These are phyloP conservation scores for Erodium maritimum DNA, from an alignment of 345 rosid genomes.

Conservation along the genomic window DNA sequence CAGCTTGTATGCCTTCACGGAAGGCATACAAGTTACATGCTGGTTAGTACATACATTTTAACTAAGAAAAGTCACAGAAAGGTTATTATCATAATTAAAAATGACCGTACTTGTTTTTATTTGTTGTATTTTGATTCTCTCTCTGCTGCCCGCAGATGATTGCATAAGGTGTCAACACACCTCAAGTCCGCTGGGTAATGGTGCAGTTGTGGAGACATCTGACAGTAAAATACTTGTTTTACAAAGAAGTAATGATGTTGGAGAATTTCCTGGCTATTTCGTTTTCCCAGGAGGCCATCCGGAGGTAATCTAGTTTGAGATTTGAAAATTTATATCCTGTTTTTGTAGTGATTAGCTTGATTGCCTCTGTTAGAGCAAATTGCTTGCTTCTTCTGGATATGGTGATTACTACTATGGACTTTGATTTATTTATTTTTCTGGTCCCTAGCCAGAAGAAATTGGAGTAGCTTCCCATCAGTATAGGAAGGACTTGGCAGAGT, in stretches of 20 bases:
- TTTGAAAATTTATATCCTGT: neutral
- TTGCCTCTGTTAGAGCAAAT: neutral
- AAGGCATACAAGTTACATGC: too few relatives aligned
- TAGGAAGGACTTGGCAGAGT: slow-evolving; percentile 13
- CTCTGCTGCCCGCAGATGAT: slow-evolving; percentile 40
- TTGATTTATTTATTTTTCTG: slow-evolving; percentile 9
- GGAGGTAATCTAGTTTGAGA: slow-evolving; percentile 36
- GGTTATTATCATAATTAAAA: neutral
- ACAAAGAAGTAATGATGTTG: slow-evolving; percentile 76
- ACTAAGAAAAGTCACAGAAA: neutral
- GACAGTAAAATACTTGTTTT: slow-evolving; percentile 60
- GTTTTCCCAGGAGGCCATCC: slow-evolving; percentile 97
- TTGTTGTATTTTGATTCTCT: neutral
- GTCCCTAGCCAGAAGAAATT: slow-evolving; percentile 49
- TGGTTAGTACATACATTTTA: too few relatives aligned
- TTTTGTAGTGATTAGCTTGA: neutral
- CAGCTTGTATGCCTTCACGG: too few relatives aligned
- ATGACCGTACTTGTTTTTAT: slow-evolving; percentile 1
- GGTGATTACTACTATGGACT: neutral
- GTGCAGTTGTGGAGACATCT: slow-evolving; percentile 59
- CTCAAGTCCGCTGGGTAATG: slow-evolving; percentile 79
- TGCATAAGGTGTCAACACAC: slow-evolving; percentile 50
- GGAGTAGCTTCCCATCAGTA: slow-evolving; percentile 35
- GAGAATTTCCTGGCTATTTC: slow-evolving; percentile 83
- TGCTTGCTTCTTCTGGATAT: neutral